Base-by-base conservation (phyloP, 371 early-diverging fungal species). In the Lichtheimia hyalospora region DNA sequence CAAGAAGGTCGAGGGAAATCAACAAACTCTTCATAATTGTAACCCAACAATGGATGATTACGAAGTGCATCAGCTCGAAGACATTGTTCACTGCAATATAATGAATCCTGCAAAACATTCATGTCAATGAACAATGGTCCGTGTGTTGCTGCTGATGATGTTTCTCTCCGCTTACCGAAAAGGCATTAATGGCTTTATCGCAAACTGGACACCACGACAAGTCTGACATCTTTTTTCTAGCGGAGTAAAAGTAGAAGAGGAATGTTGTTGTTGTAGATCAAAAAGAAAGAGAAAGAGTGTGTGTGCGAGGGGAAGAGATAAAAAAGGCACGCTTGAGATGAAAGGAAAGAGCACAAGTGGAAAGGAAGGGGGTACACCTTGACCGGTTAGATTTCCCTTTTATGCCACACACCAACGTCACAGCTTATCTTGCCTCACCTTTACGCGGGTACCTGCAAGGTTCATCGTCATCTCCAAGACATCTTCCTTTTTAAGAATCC, bases 81-180 rank as follows among this genome's bases (percentile, higher is more conserved):
- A 40, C 72, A 72, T 25, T 66, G 63, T 54, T 72, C 72, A 42
- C 62, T 60, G 59, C 72, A 72, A 51, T 72, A 72, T 10, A 72
- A 62, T 16, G 72, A 68, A 50, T 72, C 68, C 72, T 71, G 51
- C 6, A 60, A 20, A 25, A n/a, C 50, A 34, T 34, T 34, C 34
- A 34, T 34, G 34, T 34, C 34, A 34, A 34, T 34, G 18, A 49
- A 23, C 44, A 54, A 53, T 14, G 53, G 39, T n/a, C 16, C 28
- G 20, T 20, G 39, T n/a, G 39, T 18, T 53, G 24, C 27, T 27
- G 28, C 27, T 34, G 5, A 5, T 57, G 27, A 10, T 23, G 10
- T 34, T 48, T 49, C 10, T 51, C 12, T 24, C 44, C 21, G 44
- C 66, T 51, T 65, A 65, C 66, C 13, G 66, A 65, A 41, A 57